These are phyloP conservation scores for Flaveria brownii DNA, from an alignment of 129 eudicot species.

Conservation along the genomic window DNA sequence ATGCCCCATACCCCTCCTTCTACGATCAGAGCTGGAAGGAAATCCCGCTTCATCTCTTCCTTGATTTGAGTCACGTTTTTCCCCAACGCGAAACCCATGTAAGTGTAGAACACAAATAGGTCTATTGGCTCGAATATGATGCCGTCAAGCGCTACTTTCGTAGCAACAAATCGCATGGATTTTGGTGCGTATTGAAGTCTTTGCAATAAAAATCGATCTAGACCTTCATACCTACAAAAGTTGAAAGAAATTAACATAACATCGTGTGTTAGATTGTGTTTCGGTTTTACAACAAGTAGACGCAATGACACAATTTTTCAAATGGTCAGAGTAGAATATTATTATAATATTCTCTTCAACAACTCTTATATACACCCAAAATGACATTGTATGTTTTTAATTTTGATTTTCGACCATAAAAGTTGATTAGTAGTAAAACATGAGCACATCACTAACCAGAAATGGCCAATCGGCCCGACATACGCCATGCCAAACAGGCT, in stretches of 20 bases:
- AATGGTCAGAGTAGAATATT: too few species aligned
- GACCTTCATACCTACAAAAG: conserved; percentile 53
- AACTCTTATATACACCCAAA: background rate
- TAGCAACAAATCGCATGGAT: conserved; percentile 68
- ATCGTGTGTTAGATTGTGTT: background rate
- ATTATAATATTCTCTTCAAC: too few species aligned
- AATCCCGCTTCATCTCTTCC: conserved; percentile 84
- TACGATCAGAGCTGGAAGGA: conserved; percentile 72
- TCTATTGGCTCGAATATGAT: conserved; percentile 87
- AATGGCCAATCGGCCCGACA: conserved; percentile 97
- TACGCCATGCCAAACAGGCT: conserved; percentile 87
- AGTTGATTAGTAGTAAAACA: background rate
- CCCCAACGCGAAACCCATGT: conserved; percentile 89
- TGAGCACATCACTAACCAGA: conserved; percentile 58
- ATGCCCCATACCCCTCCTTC: conserved; percentile 87
- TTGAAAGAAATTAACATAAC: background rate
- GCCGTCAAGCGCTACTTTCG: conserved; percentile 87
- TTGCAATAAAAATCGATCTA: conserved; percentile 60
- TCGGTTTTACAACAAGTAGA: background rate
- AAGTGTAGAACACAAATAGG: conserved; percentile 80
- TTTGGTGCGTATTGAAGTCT: conserved; percentile 65
- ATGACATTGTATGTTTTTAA: background rate
- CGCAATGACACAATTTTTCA: too few species aligned
- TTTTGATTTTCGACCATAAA: background rate
- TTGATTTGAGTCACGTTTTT: conserved; percentile 67